Base-by-base conservation (phyloP, 805 yeast genomes). In the Kodamaea hsintzibuensis region DNA sequence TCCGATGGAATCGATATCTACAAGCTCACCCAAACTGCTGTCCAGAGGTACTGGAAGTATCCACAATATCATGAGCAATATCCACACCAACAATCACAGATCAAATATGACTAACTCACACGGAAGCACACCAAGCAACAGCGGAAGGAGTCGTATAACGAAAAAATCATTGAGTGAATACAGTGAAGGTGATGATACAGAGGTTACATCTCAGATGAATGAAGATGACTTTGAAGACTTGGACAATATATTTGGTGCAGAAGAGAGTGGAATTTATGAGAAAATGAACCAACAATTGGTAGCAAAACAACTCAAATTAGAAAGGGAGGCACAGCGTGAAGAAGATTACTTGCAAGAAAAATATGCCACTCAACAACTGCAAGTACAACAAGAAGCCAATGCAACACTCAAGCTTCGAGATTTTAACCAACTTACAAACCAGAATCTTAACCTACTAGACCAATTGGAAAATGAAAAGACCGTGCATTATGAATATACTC, bases 181-280 rank as follows among this genome's bases (percentile, higher is more conserved):
- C 54, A 71, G 78, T 52, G 79, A 74, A 52, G 71, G 63, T 4
- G 76, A 71, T 33, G 76, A 71, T 35, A 75, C 79, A 0, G 78
- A 73, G 49, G 65, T 67, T 38, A 74, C 79, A 1, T 67, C 73
- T 2, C 71, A 72, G 37, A 60, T 74, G 56, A 65, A 71, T 50
- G 78, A 72, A 25, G 74, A 71, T 1, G 78, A 70, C 30, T 65
- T 67, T 52, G 76, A 71, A 49, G 75, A 70, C 19, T 51, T 72
- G 44, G 79, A 74, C 53, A 66, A 71, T 50, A 67, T 73, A 10
- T 72, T 72, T 57, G 76, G 76, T 13, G 62, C 64, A 47, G 74
- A 71, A 48, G 76, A 71, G 57, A 65, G 69, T 47, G 76, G 74
- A 1, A 64, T 70, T 9, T 70, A 73, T 52, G 55, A 62, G 25